Conservation (phyloP, 768 basidiomycete genomes). For the Leccinum imitatum region DNA sequence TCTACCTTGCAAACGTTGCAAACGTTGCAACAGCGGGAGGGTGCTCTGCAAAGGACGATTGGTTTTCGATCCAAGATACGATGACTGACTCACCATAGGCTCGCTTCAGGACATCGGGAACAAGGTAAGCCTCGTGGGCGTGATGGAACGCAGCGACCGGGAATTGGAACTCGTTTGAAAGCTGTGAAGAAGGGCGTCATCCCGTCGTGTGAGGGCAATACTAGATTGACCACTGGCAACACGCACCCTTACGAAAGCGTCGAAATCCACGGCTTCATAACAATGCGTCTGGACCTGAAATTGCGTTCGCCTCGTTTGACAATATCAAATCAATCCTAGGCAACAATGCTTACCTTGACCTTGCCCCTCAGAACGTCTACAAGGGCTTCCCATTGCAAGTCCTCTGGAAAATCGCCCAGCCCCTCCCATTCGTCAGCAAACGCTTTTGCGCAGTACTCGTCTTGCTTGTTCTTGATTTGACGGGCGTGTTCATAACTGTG, state of each 20-base stretch:
- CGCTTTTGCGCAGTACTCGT: conserved; percentile 58
- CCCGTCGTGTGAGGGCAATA: neutral
- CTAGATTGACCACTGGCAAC: neutral
- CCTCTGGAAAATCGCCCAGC: conserved; percentile 60
- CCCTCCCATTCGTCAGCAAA: conserved; percentile 44
- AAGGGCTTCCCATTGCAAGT: conserved; percentile 67
- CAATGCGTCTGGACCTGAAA: conserved; percentile 48
- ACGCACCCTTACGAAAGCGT: conserved; percentile 60
- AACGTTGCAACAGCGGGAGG: conserved; percentile 74
- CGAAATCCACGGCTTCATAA: conserved; percentile 70
- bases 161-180: conserved; percentile 82
- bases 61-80: neutral
- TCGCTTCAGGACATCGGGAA: conserved; percentile 71
- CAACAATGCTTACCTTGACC: conserved; percentile 53
- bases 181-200: conserved; percentile 31
- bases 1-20: conserved; percentile 50
- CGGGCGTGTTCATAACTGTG: conserved; percentile 60
- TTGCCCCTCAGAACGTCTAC: conserved; percentile 71
- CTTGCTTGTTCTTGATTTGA: conserved; percentile 65
- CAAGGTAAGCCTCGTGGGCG: conserved; percentile 77
- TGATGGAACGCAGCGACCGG: conserved; percentile 76
- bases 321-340: too few species aligned
- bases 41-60: conserved; percentile 32
- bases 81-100: conserved; percentile 48
- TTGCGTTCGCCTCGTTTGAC: neutral